A percentile compares a stretch with the other conserved stretches of the same genome.
phyloP scores from a whole-genome alignment of 2,329 filamentous ascomycete genomes.

The Hortaea sp. region DNA sequence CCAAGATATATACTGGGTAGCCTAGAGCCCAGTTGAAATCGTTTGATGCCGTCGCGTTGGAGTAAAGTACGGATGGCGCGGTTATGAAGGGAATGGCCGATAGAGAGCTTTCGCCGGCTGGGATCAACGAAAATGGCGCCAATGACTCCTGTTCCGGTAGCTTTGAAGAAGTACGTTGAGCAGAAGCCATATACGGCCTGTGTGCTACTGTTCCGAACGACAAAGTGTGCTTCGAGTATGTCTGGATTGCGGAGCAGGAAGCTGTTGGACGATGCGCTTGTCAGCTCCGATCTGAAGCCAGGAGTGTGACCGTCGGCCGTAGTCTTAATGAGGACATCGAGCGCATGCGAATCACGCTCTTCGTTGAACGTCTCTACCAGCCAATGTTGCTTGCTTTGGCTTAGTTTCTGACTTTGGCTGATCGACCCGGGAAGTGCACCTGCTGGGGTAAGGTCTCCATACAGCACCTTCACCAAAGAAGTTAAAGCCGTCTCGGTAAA shows the following conservation, averaged over 20 bases:
- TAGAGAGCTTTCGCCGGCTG: conserved; percentile 72
- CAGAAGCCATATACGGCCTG: conserved; percentile 86
- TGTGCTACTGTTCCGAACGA: conserved; percentile 88
- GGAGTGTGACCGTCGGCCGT: conserved; percentile 58
- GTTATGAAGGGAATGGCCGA: conserved; percentile 81
- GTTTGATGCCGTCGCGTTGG: conserved; percentile 62
- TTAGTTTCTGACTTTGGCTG: conserved; percentile 74
- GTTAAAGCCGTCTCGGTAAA: conserved; percentile 88
- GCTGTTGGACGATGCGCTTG: conserved; percentile 58
- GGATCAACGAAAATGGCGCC: conserved; percentile 87
- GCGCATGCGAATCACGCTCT: conserved; percentile 60
- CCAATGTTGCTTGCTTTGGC: conserved; percentile 90
- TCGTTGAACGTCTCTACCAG: conserved; percentile 82
- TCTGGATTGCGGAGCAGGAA: conserved; percentile 64
- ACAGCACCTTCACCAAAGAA: conserved; percentile 71
- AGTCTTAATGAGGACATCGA: conserved; percentile 65
- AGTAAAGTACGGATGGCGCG: conserved; percentile 67
- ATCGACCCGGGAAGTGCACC: conserved; percentile 59
- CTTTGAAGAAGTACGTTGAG: conserved; percentile 70
- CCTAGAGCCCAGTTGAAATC: conserved; percentile 69
- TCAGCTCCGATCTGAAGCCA: conserved; percentile 58
- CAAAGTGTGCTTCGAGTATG: conserved; percentile 75
- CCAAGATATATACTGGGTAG: conserved; percentile 82
- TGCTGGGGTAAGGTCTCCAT: conserved; percentile 57
- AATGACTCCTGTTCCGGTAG: conserved; percentile 62